phyloP scores from a whole-genome alignment of 192 early-diverging fungal species.

The Dispira simplex region DNA sequence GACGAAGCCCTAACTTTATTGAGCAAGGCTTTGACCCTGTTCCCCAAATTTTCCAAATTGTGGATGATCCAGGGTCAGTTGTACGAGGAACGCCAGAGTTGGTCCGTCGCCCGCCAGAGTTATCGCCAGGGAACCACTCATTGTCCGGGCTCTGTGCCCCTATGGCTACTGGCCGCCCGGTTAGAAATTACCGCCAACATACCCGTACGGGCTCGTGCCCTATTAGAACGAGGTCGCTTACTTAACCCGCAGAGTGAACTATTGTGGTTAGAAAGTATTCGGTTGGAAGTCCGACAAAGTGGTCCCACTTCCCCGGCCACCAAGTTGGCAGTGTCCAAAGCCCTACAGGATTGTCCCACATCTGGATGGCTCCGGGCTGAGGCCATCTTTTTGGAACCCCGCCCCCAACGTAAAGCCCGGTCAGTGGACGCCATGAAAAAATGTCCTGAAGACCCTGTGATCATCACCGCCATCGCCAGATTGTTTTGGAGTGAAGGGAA shows the following conservation, averaged over 20 bases:
- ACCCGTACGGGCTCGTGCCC: slow-evolving; percentile 58
- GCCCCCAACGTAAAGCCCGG: slow-evolving; percentile 73
- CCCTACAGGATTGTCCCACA: slow-evolving; percentile 82
- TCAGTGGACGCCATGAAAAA: slow-evolving; percentile 84
- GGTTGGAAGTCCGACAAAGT: slow-evolving; percentile 49
- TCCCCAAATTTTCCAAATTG: slow-evolving; percentile 68
- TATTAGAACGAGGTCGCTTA: slow-evolving; percentile 74
- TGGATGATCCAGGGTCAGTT: slow-evolving; percentile 92
- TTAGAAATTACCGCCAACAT: slow-evolving; percentile 57
- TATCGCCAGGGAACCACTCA: slow-evolving; percentile 53
- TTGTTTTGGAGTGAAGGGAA: slow-evolving; percentile 91
- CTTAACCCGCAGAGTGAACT: slow-evolving; percentile 62
- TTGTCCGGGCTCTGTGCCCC: slow-evolving; percentile 53
- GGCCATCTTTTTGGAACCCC: slow-evolving; percentile 67
- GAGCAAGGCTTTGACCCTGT: slow-evolving; percentile 44
- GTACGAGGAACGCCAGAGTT: slow-evolving; percentile 35
- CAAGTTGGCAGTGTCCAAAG: slow-evolving; percentile 64
- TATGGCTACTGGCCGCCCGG: slow-evolving; percentile 70
- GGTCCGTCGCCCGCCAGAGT: slow-evolving; percentile 48
- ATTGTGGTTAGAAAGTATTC: slow-evolving; percentile 78
- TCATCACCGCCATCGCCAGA: slow-evolving; percentile 69
- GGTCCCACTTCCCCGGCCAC: slow-evolving; percentile 52
- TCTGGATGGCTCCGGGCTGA: slow-evolving; percentile 82
- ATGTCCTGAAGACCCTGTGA: slow-evolving; percentile 69
- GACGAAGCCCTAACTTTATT: slow-evolving; percentile 50